Percentiles rank a stretch among this genome's conserved stretches.
Conservation (phyloP, 2,329 filamentous ascomycete species). For the Beauveria brongniartii region DNA sequence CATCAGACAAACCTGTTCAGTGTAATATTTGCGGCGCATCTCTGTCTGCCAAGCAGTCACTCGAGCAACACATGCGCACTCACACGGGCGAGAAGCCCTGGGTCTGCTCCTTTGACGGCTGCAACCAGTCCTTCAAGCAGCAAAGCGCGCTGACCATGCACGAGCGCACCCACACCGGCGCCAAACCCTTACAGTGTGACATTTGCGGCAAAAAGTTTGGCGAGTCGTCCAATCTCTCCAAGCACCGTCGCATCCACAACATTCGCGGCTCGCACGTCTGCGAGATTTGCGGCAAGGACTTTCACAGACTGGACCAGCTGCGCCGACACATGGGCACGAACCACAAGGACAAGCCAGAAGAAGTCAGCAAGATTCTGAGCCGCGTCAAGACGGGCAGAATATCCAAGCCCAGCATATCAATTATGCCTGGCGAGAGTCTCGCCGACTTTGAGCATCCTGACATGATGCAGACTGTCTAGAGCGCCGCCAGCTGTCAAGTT, state of each 20-base stretch:
- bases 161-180: constrained; percentile 55
- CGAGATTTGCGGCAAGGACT: constrained; percentile 45
- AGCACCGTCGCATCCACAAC: constrained; percentile 55
- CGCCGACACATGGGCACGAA: constrained; percentile 41
- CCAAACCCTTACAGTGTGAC: constrained; percentile 53
- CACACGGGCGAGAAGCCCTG: constrained; percentile 60
- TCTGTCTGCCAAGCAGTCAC: constrained; percentile 59
- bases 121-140: constrained; percentile 54
- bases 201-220: constrained; percentile 52
- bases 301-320: constrained; percentile 53
- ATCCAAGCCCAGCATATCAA: neutral
- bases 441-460: constrained; percentile 1
- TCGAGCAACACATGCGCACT: constrained; percentile 58
- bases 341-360: constrained; percentile 21
- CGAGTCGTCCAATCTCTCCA: constrained; percentile 59
- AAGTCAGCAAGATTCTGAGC: constrained; percentile 13
- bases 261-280: constrained; percentile 44
- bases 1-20: constrained; percentile 48
- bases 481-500: neutral
- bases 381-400: constrained; percentile 12
- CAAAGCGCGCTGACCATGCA: constrained; percentile 65
- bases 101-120: constrained; percentile 42
- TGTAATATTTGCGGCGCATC: constrained; percentile 47
- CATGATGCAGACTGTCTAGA: neutral
- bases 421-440: neutral